Base-by-base conservation (phyloP, 176 grass and related monocot species). In the Oryza glaberrima region DNA sequence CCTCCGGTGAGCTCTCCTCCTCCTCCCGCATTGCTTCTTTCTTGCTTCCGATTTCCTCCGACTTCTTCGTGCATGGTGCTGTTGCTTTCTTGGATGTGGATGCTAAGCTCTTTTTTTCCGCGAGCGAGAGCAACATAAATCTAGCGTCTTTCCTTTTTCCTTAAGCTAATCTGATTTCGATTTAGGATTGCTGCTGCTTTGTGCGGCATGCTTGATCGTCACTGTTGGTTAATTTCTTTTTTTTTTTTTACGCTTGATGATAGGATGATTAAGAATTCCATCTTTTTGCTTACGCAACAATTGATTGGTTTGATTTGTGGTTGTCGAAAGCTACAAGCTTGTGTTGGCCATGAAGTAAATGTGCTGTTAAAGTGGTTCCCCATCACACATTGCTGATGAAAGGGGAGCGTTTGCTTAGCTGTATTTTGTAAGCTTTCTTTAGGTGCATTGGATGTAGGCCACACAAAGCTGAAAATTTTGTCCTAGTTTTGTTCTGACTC, bases 1-100 rank as follows among this genome's bases (percentile, higher is more conserved):
- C 87, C 88, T 99, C 43, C 81, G 96, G 96, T 99, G 90, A 92
- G 88, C 41, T 77, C 30, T 32, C 30, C 30, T 32, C 30, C 30
- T 32, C 70, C 56, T 4, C 63, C 44, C 65, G 69, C 84, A 87
- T 87, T 90, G 48, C 49, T 70, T 54, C 25, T 66, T 72, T 76
- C 66, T 72, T 76, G 81, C 52, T 83, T 84, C 66, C 66, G 51
- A 90, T 87, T 75, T 73, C 48, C 17, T 30, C 52, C 25, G 7
- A 68, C 19, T 63, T 58, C 7, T 82, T 79, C 68, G 38, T 91
- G 72, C 77, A 81, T 76, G 84, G 75, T 84, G 76, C 49, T 80
- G 70, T 91, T 84, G 70, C 85, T 91, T 87, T 83, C 64, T 87
- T 84, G 52, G 81, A 30, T 80, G 69, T 71, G 23, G 66, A 71